These are phyloP conservation scores for Citrus unshiu DNA, from an alignment of 345 rosid genomes.

Conservation along the genomic window DNA sequence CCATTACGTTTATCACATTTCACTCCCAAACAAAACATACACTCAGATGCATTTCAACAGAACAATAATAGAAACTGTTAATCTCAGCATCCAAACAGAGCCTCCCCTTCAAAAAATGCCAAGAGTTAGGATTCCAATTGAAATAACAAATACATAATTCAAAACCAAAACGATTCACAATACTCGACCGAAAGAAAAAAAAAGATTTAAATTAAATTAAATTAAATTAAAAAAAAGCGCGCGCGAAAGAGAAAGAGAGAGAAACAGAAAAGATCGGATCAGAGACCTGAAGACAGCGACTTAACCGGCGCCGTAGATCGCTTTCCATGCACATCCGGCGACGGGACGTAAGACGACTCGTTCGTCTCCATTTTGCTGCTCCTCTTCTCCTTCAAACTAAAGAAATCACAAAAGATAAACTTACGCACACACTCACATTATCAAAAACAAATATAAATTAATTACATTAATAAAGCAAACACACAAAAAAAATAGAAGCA, in stretches of 20 bases:
- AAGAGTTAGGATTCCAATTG: neutral
- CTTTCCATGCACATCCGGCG: slow-evolving; percentile 67
- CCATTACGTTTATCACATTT: neutral
- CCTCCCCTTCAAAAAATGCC: neutral
- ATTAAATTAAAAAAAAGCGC: too few species aligned
- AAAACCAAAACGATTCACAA: neutral
- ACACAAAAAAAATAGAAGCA: neutral
- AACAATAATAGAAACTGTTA: too few species aligned
- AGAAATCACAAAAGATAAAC: neutral
- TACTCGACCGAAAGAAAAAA: neutral
- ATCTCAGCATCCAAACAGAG: neutral
- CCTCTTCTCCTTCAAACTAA: slow-evolving; percentile 12
- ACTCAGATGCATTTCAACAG: too few species aligned
- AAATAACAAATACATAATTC: neutral
- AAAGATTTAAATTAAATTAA: too few species aligned
- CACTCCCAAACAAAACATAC: neutral
- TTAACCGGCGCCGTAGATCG: slow-evolving; percentile 69
- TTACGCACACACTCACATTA: slow-evolving; percentile 4
- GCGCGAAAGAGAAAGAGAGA: too few species aligned
- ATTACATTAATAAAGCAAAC: neutral
- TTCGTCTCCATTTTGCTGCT: slow-evolving; percentile 69
- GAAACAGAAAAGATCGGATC: slow-evolving; percentile 44
- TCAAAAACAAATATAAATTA: neutral
- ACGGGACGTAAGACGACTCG: slow-evolving; percentile 74
- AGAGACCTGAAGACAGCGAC: slow-evolving; percentile 62